Evolutionary conservation across 2,329 filamentous ascomycete genomes (phyloP).

Genomic region (Pestalotiopsis sp.): DNA sequence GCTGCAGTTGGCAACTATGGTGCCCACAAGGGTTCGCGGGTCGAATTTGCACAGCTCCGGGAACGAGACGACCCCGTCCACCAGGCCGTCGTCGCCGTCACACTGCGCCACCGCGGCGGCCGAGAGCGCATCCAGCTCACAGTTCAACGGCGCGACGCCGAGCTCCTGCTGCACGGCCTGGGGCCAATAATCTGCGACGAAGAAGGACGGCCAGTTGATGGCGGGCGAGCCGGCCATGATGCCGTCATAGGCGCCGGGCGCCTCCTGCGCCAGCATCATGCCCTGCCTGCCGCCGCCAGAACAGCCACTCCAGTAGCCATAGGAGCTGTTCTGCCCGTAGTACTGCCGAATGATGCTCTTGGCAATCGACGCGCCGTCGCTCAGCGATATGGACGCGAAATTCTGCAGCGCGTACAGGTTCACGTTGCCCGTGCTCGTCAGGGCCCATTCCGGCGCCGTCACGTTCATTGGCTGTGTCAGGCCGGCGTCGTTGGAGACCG

Average conservation of each 20-base stretch:
- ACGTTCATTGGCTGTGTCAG: not conserved
- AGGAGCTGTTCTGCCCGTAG: not conserved
- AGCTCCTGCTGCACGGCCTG: not conserved
- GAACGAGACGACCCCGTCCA: not conserved
- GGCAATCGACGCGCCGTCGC: slow-evolving; percentile 4
- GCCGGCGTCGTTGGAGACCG: slow-evolving; percentile 8
- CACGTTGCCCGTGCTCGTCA: slow-evolving; percentile 9
- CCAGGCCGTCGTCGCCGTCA: not conserved
- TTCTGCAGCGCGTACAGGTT: slow-evolving; percentile 11
- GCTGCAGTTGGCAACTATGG: not conserved
- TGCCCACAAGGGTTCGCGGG: not conserved
- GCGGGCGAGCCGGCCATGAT: not conserved
- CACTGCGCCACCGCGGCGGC: not conserved
- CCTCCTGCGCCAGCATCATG: slow-evolving; percentile 4
- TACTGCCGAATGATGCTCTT: not conserved
- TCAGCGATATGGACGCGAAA: slow-evolving; percentile 2
- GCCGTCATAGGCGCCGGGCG: slow-evolving; percentile 4
- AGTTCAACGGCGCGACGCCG: not conserved
- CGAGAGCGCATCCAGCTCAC: not conserved
- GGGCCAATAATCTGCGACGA: not conserved
- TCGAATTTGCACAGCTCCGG: not conserved
- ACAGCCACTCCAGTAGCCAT: slow-evolving; percentile 3
- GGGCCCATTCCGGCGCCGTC: not conserved
- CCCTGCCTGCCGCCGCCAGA: slow-evolving; percentile 6
- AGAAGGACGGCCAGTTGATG: not conserved